Base-by-base conservation (phyloP, 2,329 filamentous ascomycete genomes). In the Diaporthe sp. region DNA sequence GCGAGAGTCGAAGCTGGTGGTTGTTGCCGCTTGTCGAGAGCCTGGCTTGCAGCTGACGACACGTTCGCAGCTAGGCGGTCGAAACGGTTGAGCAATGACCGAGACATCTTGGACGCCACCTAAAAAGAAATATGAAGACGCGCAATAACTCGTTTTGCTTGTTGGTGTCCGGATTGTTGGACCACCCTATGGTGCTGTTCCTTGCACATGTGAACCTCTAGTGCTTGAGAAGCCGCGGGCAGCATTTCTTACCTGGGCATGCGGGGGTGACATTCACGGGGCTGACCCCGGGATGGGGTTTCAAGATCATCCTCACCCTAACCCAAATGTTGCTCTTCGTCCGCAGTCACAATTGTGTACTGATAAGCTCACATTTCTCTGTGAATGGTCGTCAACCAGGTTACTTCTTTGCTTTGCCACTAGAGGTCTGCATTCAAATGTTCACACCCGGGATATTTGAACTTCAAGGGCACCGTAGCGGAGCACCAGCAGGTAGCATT, bases 21-120 rank as follows among this genome's bases (percentile, higher is more conserved):
- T 4, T 53, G 37, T 47, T 51, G 39, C 22, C 55, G 32, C 37
- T 71, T 69, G 61, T 70, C 59, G 42, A 55, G 51, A 22, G n/a
- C 35, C 30, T 69, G 50, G 7, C 61, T 32, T 6, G 71, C 53
- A 35, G 68, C 58, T 2, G 72, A 73, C 32, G 74, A 69, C 19
- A 74, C 47, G 19, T 74, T 75, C 4, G 71, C 71, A 5, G 69
- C 68, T 32, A 75, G 50, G 15, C 72, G 65, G 58, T 74, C 72
- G n/a, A 75, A 39, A 7, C 61, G 61, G 15, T 61, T 65, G 32
- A 73, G 35, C 2, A 74, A 47, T 27, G 70, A 73, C 8, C 72
- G 74, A 47, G 71, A 71, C 71, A 68, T 72, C 6, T 56, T 59
- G 10, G 27, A 37, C 3, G 22, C 30, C 37, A 17, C 0, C 4